phyloP scores from a whole-genome alignment of 1,284 basidiomycete genomes.

The Ustilago curta region DNA sequence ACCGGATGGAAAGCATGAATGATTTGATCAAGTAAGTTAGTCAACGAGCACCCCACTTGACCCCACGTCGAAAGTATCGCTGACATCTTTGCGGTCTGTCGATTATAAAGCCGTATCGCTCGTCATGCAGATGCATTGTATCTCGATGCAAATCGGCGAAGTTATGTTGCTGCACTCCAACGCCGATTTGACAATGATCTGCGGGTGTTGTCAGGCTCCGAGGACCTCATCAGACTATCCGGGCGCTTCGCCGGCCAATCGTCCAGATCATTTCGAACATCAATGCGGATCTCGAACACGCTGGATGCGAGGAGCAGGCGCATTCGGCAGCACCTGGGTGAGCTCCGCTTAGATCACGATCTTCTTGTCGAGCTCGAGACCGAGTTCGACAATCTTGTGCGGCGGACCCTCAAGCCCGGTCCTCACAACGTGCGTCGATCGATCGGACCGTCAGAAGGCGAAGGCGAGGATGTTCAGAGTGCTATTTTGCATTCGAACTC shows the following conservation, averaged over 20 bases:
- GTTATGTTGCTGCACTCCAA: background rate
- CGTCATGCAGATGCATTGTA: background rate
- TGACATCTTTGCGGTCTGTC: background rate
- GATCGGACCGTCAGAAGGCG: too few relatives aligned
- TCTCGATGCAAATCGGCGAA: background rate
- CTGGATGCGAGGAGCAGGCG: background rate
- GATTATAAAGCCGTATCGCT: background rate
- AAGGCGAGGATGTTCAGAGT: background rate
- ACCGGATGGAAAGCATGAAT: background rate
- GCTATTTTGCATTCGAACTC: too few relatives aligned
- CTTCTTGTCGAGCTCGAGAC: conserved; percentile 9
- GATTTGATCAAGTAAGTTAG: background rate
- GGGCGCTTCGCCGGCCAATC: background rate
- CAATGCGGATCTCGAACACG: too few relatives aligned
- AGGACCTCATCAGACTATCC: background rate
- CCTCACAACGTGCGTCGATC: background rate
- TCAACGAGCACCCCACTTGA: background rate
- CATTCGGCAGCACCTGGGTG: background rate
- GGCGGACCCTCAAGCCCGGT: background rate
- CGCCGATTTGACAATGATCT: background rate
- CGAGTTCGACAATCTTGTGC: conserved; percentile 1
- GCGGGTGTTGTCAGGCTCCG: background rate
- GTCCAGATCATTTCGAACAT: background rate
- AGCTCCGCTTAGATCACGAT: background rate
- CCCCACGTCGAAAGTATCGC: background rate